These are phyloP conservation scores for Ajuga reptans DNA, from an alignment of 305 asterid genomes.

Conservation along the genomic window DNA sequence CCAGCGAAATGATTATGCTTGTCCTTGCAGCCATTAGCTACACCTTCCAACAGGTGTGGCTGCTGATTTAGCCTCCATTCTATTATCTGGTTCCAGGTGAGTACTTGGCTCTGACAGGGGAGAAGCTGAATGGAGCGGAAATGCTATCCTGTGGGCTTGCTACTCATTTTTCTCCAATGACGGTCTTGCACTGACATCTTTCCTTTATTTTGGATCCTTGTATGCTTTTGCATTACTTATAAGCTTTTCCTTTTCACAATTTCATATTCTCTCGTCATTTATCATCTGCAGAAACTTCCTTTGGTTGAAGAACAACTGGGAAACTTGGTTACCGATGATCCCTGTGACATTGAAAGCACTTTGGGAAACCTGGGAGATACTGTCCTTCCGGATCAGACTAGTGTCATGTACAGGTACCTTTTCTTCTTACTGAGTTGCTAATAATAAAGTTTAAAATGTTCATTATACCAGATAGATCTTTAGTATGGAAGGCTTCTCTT, in stretches of 20 bases:
- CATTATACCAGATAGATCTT: constrained; percentile 5
- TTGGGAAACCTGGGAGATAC: constrained; percentile 55
- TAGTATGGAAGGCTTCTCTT: neutral
- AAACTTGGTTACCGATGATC: constrained; percentile 73
- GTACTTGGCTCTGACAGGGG: constrained; percentile 88
- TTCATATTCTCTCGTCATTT: constrained; percentile 13
- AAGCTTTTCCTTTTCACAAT: neutral
- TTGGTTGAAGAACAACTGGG: constrained; percentile 73
- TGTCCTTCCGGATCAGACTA: constrained; percentile 52
- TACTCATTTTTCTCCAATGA: constrained; percentile 54
- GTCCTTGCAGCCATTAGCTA: constrained; percentile 9
- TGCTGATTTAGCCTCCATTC: constrained; percentile 13
- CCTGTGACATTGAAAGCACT: constrained; percentile 65
- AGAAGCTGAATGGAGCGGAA: constrained; percentile 72
- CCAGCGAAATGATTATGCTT: constrained; percentile 7
- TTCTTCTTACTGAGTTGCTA: neutral
- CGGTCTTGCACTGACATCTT: constrained; percentile 34
- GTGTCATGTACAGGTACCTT: constrained; percentile 61
- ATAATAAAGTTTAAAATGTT: neutral
- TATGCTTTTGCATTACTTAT: neutral
- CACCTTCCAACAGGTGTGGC: constrained; percentile 5
- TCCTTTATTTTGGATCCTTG: neutral
- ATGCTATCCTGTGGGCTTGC: constrained; percentile 97
- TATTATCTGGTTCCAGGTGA: constrained; percentile 52
- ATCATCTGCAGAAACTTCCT: constrained; percentile 63